Percentiles rank a stretch among this genome's conserved stretches.
phyloP scores from a whole-genome alignment of 2,329 filamentous ascomycete species.

The Trichophyton simii region DNA sequence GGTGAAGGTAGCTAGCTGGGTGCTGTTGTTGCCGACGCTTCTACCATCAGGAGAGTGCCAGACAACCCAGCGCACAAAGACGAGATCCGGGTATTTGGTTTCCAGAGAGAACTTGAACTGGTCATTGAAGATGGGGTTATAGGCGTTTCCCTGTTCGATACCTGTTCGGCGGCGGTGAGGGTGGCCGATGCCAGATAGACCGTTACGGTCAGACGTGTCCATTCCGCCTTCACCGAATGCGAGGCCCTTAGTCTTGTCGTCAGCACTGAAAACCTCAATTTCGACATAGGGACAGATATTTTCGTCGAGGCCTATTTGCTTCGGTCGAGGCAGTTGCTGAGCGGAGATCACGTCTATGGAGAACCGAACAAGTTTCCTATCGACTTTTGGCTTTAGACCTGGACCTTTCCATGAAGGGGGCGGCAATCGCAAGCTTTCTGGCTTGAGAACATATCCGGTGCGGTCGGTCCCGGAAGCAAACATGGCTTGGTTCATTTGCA shows the following conservation, averaged over 20 bases:
- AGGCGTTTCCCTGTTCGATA: constrained; percentile 77
- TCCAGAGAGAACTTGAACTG: constrained; percentile 68
- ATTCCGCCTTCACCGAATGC: constrained; percentile 54
- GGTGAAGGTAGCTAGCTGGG: constrained; percentile 73
- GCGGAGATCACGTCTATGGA: constrained; percentile 82
- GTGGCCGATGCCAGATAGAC: constrained; percentile 54
- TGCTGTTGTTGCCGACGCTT: constrained; percentile 50
- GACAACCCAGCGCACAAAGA: constrained; percentile 88
- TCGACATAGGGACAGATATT: constrained; percentile 88
- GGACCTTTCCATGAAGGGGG: constrained; percentile 16
- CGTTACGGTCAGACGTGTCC: constrained; percentile 51
- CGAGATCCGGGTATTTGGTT: constrained; percentile 86
- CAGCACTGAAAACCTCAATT: constrained; percentile 85
- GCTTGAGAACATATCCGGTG: constrained; percentile 89
- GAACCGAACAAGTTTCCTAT: constrained; percentile 73
- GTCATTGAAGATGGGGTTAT: constrained; percentile 79
- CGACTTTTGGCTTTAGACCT: constrained; percentile 45
- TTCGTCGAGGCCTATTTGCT: constrained; percentile 56
- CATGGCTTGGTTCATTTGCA: constrained; percentile 97
- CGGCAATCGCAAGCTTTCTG: constrained; percentile 56
- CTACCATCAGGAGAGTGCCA: constrained; percentile 72
- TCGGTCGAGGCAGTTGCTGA: constrained; percentile 80
- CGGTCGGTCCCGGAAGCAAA: constrained; percentile 78
- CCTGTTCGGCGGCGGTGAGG: constrained; percentile 68
- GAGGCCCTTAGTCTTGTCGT: constrained; percentile 71